Evolutionary conservation across 2,329 filamentous ascomycete genomes (phyloP), one percentile per base, ranked within the genome.

Genomic region (Fusarium sp.): DNA sequence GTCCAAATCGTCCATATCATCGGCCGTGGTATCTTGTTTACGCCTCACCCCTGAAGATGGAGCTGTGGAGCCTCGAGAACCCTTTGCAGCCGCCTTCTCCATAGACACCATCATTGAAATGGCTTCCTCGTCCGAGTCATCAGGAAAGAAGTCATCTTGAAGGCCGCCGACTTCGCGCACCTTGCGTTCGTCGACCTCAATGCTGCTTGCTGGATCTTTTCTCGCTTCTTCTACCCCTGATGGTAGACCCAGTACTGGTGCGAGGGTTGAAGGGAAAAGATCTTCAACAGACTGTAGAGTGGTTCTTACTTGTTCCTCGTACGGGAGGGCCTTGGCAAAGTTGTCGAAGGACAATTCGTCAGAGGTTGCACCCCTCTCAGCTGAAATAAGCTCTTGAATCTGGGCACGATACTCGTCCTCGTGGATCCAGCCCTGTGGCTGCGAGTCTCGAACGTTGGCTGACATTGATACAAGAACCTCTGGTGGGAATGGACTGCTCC

Each of bases 401-500:
- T 93, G 88, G 50, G 91, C 85, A 35, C 90, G 87, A 79, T 93
- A 96, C 79, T 98, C 95, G 56, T 94, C 92, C 81, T 98, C 96
- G 76, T 98, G 95, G 65, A 98, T 93, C 96, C 97, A 99, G 0
- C 91, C 92, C n/a, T 91, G 90, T n/a, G 90, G 87, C 43, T 92
- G 89, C 3, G 91, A 90, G 69, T 94, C 88, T 63, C 95, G 89
- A 35, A 91, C 87, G 81, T 97, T 93, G 7, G 95, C 95, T 43
- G 95, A 97, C 92, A 98, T 97, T 3, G 95, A 94, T 5, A 97
- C 89, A 67, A 98, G 84, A 6, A 91, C 95, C 75, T 98, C 95
- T 0, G 91, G 87, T 2, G 93, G 91, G 74, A 98, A 98, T 0
- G 95, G 94, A 71, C 90, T 96, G 77, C 91, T 94, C 6, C 87